Base-by-base conservation (phyloP, 202 grass and related monocot genomes). In the Schoenoplectus tabernaemontani region DNA sequence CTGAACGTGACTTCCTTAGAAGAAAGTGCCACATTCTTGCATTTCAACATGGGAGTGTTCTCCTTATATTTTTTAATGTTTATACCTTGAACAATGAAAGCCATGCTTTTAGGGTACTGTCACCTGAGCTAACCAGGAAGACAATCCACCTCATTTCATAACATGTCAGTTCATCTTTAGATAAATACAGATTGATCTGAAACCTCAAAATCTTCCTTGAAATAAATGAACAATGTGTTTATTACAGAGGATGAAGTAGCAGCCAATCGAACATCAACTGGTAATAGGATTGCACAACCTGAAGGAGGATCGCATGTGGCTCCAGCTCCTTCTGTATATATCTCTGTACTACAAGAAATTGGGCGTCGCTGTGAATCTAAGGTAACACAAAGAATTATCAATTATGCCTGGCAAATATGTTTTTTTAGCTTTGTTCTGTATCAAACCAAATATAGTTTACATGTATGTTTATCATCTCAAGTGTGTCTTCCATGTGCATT, bases 321-420 rank as follows among this genome's bases (percentile, higher is more conserved):
- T 53, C 43, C 83, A 84, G 51, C 74, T 26, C 84, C 91, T 56
- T 87, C 85, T 8, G 61, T 88, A 63, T 93, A 89, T 78, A 77
- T 95, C 38, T 59, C 86, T 4, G 96, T 93, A 19, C 70, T 99
- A 48, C 86, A 96, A 89, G 90, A 99, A 85, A 99, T 99, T 16
- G 96, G 84, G 16, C 88, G 79, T 10, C 77, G 89, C 57, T 96
- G 92, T 61, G 78, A 90, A 32, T 89, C 86, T 37, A 91, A 89
- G 86, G 96, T 99, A 83, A 57, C 15, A 53, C 11, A 69, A 53
- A 46, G 26, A n/a, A n/a, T n/a, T n/a, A n/a, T n/a, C n/a, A 34
- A 33, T 54, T 54, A n/a, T 74, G 15, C 8, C 26, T 34, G 13
- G 15, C 13, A 34, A 3, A 54, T 54, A 53, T 34, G 7, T 54